These are phyloP conservation scores for Seminavis robusta DNA, from an alignment of 108 stramenopile species.

Conservation along the genomic window DNA sequence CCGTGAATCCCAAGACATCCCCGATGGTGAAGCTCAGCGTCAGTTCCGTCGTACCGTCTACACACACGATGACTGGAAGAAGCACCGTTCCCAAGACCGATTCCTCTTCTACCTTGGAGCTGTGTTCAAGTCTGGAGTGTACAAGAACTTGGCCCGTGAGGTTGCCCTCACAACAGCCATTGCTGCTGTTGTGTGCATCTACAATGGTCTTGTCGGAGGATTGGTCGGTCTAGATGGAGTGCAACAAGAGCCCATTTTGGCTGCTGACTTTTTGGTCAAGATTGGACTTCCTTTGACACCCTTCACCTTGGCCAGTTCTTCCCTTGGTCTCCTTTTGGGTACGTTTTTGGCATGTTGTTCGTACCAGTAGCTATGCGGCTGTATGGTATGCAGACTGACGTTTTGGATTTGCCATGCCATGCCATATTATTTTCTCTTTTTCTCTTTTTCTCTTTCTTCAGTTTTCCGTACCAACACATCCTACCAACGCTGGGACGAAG, in stretches of 20 bases:
- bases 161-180: conserved; percentile 30
- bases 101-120: conserved; percentile 36
- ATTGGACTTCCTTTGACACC: conserved; percentile 42
- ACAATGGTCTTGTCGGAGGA: conserved; percentile 34
- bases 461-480: conserved; percentile 54
- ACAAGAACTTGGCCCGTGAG: conserved; percentile 31
- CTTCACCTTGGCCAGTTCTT: conserved; percentile 38
- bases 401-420: background rate
- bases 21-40: conserved; percentile 44
- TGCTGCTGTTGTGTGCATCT: conserved; percentile 29
- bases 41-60: conserved; percentile 61
- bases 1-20: conserved; percentile 8
- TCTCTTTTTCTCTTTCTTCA: conserved; percentile 2
- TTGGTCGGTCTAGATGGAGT: conserved; percentile 39
- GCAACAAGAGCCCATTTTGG: conserved; percentile 25
- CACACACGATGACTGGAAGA: conserved; percentile 61
- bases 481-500: conserved; percentile 59
- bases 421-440: background rate
- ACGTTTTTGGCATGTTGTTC: conserved; percentile 2
- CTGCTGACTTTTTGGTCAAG: conserved; percentile 1
- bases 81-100: conserved; percentile 46
- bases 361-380: background rate
- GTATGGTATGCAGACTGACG: background rate
- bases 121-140: conserved; percentile 38
- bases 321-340: conserved; percentile 48